Conservation (phyloP, 176 grass and related monocot species). For the Miscanthus lutarioriparius region DNA sequence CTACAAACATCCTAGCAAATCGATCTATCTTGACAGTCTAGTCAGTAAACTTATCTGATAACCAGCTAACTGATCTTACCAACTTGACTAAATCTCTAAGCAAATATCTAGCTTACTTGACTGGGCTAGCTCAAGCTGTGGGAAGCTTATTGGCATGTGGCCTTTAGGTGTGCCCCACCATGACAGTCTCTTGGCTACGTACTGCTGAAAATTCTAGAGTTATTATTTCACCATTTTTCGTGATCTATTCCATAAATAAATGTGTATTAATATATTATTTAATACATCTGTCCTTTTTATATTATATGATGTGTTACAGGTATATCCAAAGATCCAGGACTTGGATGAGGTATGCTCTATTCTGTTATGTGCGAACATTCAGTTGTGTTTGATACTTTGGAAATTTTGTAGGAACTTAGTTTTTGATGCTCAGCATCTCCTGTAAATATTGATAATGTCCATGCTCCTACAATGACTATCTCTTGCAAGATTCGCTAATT, state of each 20-base stretch:
- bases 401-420: conserved; percentile 1
- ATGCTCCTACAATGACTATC: conserved; percentile 18
- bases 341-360: conserved; percentile 62
- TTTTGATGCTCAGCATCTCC: neutral
- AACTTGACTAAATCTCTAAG: conserved; percentile 9
- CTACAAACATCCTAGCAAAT: neutral
- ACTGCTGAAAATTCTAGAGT: neutral
- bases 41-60: neutral
- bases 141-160: too few species aligned
- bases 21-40: neutral
- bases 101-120: neutral
- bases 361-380: neutral
- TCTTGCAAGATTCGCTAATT: conserved; percentile 31
- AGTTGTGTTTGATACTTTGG: conserved; percentile 13
- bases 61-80: neutral
- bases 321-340: conserved; percentile 90
- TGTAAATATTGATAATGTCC: neutral
- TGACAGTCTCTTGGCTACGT: neutral
- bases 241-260: neutral
- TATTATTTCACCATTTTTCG: conserved; percentile 5
- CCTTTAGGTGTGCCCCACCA: neutral
- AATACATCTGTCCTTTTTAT: conserved; percentile 6
- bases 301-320: conserved; percentile 46
- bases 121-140: neutral
- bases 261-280: neutral